Percentiles rank a stretch among this genome's conserved stretches.
Evolutionary conservation across 2,329 filamentous ascomycete species (phyloP).

Genomic region (Ustulina deusta): DNA sequence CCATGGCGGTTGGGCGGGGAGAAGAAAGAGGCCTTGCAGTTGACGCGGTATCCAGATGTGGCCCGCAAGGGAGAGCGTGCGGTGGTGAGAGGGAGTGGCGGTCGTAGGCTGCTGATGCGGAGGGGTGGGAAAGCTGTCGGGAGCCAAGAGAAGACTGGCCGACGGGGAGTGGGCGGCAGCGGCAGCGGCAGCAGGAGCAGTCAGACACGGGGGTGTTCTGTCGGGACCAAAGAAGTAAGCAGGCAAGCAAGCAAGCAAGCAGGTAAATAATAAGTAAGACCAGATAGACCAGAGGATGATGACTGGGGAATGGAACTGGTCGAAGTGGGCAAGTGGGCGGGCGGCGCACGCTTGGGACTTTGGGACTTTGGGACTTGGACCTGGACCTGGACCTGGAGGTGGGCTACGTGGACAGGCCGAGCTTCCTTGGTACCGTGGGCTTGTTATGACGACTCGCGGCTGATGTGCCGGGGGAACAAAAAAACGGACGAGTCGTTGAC

Average conservation of each 20-base stretch:
- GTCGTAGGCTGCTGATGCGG: constrained; percentile 33
- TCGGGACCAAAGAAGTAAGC: constrained; percentile 29
- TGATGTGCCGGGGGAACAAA: constrained; percentile 27
- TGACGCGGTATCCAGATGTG: constrained; percentile 28
- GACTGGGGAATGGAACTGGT: constrained; percentile 22
- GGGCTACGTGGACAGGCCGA: constrained; percentile 43
- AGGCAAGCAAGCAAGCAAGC: constrained; percentile 19
- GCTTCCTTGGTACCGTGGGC: constrained; percentile 28
- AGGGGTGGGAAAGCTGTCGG: constrained; percentile 36
- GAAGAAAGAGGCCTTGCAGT: constrained; percentile 17
- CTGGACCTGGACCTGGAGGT: constrained; percentile 13
- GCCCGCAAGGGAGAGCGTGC: constrained; percentile 33
- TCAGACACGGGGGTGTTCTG: constrained; percentile 43
- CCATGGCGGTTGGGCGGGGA: constrained; percentile 58
- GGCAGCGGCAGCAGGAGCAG: constrained; percentile 39
- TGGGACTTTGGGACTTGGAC: constrained; percentile 6
- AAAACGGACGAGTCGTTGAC: constrained; percentile 38
- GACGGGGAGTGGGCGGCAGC: constrained; percentile 25
- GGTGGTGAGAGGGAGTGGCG: constrained; percentile 39
- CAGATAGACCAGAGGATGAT: constrained; percentile 15
- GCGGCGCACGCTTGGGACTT: constrained; percentile 18
- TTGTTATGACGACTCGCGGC: constrained; percentile 32
- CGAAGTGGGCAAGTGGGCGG: constrained; percentile 22
- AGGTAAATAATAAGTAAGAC: constrained; percentile 7
- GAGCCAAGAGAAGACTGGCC: constrained; percentile 25